Conservation (phyloP, 306 rosid species). For the Dryas octopetala region DNA sequence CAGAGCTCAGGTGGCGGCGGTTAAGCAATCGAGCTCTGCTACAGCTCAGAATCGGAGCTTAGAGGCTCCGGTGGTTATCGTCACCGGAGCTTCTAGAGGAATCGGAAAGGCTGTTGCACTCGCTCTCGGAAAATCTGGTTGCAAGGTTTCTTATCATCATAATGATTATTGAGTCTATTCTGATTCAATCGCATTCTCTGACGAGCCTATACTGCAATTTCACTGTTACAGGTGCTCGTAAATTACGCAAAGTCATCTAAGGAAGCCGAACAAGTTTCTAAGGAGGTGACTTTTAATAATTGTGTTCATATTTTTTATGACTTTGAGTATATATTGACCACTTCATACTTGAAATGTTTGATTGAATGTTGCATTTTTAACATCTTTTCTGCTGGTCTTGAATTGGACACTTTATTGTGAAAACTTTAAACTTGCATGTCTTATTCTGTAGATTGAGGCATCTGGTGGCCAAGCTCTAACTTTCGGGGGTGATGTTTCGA, state of each 20-base stretch:
- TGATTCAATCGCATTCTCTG: not conserved
- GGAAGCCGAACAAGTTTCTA: conserved; percentile 90
- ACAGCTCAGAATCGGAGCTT: conserved; percentile 40
- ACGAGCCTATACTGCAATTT: not conserved
- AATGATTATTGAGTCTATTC: not conserved
- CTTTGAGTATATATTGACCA: not conserved
- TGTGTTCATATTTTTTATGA: not conserved
- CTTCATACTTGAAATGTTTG: not conserved
- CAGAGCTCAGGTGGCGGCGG: conserved; percentile 75
- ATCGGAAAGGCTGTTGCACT: conserved; percentile 86
- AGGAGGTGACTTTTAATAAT: conserved; percentile 52
- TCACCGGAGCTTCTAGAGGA: conserved; percentile 97
- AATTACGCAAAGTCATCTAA: conserved; percentile 87
- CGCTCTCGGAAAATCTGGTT: conserved; percentile 87
- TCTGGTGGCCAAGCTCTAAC: conserved; percentile 83
- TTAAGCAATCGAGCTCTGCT: conserved; percentile 46
- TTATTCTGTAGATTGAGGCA: conserved; percentile 61
- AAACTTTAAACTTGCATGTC: not conserved
- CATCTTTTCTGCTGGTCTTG: not conserved
- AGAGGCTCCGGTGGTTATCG: conserved; percentile 85
- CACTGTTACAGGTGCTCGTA: conserved; percentile 64
- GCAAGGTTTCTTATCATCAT: conserved; percentile 61
- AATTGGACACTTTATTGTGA: not conserved
- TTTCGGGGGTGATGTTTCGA: conserved; percentile 86
- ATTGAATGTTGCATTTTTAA: not conserved